Evolutionary conservation across 2,329 filamentous ascomycete species (phyloP).

Genomic region (Epichloe scottii): DNA sequence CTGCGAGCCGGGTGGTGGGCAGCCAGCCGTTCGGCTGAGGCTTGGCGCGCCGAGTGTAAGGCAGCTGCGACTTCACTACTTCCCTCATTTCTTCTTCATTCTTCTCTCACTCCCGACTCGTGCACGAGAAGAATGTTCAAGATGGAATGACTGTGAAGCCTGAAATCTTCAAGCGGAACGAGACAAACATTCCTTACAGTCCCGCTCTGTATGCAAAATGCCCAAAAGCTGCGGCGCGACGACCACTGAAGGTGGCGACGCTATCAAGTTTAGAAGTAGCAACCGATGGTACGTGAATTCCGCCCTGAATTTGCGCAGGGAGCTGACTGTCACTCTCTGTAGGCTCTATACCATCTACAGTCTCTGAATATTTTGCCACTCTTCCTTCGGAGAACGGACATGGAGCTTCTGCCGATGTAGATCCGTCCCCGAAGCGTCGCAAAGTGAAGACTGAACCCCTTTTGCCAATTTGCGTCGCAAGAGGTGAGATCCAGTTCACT

Average conservation of each 20-base stretch:
- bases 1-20: slow-evolving; percentile 6
- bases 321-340: not conserved
- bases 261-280: slow-evolving; percentile 9
- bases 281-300: slow-evolving; percentile 14
- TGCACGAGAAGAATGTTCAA: not conserved
- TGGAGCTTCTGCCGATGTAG: slow-evolving; percentile 5
- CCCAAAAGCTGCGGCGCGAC: slow-evolving; percentile 2
- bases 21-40: slow-evolving; percentile 10
- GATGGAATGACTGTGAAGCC: not conserved
- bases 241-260: not conserved
- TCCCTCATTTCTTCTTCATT: not conserved
- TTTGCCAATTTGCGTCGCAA: slow-evolving; percentile 15
- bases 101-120: not conserved
- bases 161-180: not conserved
- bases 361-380: slow-evolving; percentile 13
- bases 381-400: slow-evolving; percentile 10
- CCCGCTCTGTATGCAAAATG: slow-evolving; percentile 1
- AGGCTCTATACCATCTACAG: slow-evolving; percentile 15
- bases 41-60: not conserved
- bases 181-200: not conserved
- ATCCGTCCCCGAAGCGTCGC: slow-evolving; percentile 19
- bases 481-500: slow-evolving; percentile 14
- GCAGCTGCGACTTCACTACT: not conserved
- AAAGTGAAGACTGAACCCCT: slow-evolving; percentile 12
- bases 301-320: not conserved